Conservation (phyloP, 164 flowering plant species). For the Kingdonia uniflora region DNA sequence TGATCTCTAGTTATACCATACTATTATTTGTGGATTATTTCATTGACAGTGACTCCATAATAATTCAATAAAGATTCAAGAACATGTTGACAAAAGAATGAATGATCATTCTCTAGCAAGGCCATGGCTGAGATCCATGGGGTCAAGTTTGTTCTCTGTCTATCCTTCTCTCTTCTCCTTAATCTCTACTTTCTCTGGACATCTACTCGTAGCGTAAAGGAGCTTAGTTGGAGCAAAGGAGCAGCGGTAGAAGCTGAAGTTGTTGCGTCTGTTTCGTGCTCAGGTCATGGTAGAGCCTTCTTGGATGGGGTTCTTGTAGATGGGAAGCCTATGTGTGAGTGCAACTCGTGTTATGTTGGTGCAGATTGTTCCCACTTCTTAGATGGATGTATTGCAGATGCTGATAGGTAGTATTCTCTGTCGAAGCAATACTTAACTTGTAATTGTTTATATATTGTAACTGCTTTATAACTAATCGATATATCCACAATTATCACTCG, state of each 20-base stretch:
- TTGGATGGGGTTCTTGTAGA: slow-evolving; percentile 1
- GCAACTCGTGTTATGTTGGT: slow-evolving; percentile 9
- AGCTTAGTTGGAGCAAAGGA: slow-evolving; percentile 10
- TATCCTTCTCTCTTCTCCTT: not conserved
- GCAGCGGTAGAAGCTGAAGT: slow-evolving; percentile 9
- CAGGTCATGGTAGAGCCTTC: slow-evolving; percentile 10
- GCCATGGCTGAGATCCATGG: slow-evolving; percentile 11
- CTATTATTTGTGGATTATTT: too few relatives aligned
- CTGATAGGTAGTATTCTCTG: slow-evolving; percentile 5
- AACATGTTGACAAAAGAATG: too few relatives aligned
- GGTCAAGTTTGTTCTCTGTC: not conserved
- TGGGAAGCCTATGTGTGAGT: slow-evolving; percentile 7
- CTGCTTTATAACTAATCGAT: not conserved
- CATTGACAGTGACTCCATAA: not conserved
- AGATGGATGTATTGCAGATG: slow-evolving; percentile 1
- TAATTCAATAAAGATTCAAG: too few relatives aligned
- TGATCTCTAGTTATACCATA: too few relatives aligned
- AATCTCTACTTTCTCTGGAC: not conserved
- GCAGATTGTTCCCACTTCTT: slow-evolving; percentile 5
- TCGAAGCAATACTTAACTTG: not conserved
- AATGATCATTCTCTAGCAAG: too few relatives aligned
- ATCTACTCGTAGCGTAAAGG: not conserved
- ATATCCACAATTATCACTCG: not conserved
- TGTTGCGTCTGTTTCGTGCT: slow-evolving; percentile 4
- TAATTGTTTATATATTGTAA: not conserved